These are phyloP conservation scores for Colletotrichum filicis DNA, from an alignment of 2,329 filamentous ascomycete genomes.

Conservation along the genomic window DNA sequence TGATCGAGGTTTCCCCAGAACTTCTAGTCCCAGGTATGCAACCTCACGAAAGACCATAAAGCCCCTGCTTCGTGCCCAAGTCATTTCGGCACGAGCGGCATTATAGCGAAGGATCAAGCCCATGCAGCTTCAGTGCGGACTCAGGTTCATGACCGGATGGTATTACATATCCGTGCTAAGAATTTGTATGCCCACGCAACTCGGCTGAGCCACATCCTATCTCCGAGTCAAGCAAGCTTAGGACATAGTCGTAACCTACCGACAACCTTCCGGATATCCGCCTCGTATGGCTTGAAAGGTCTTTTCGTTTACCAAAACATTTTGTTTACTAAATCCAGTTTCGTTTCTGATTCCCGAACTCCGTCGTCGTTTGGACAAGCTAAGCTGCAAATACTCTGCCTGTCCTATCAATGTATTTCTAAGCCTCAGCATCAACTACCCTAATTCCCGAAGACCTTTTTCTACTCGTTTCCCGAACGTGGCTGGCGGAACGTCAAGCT, in stretches of 20 bases:
- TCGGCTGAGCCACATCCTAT: background rate
- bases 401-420: background rate
- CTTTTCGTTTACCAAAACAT: background rate
- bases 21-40: background rate
- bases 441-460: background rate
- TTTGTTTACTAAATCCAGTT: background rate
- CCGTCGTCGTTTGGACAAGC: background rate
- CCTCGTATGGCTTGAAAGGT: background rate
- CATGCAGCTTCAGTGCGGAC: background rate
- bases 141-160: background rate
- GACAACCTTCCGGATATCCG: background rate
- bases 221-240: background rate
- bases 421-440: background rate
- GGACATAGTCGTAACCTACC: background rate
- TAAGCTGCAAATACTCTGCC: background rate
- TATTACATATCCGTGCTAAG: background rate
- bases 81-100: background rate
- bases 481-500: background rate
- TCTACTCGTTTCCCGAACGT: background rate
- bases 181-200: background rate
- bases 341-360: background rate
- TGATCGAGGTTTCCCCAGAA: background rate
- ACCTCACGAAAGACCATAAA: background rate
- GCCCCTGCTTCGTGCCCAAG: background rate
- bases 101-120: background rate